Percentiles rank a stretch among this genome's conserved stretches.
Evolutionary conservation across 495 filamentous ascomycete genomes (phyloP).

Genomic region (Clohesyomyces aquaticus): DNA sequence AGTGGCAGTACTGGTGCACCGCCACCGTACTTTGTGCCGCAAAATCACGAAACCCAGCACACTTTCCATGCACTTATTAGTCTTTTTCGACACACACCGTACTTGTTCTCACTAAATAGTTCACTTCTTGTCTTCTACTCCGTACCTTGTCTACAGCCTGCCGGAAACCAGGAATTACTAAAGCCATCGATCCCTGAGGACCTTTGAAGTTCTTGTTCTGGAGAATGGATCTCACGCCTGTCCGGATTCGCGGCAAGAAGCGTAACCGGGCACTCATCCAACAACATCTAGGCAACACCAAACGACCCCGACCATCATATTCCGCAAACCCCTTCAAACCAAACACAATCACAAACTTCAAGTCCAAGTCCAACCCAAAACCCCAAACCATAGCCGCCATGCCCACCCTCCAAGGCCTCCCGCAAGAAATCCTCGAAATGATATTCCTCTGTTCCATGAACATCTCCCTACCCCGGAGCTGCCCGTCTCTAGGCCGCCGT

Average conservation of each 20-base stretch:
- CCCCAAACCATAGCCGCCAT: slow-evolving; percentile 7
- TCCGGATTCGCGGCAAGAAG: slow-evolving; percentile 36
- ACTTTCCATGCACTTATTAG: too few species aligned
- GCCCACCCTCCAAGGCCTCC: slow-evolving; percentile 37
- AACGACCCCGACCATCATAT: not conserved
- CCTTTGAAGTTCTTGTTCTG: not conserved
- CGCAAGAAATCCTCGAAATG: slow-evolving; percentile 35
- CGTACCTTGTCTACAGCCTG: too few species aligned
- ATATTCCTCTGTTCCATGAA: slow-evolving; percentile 40
- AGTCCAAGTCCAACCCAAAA: not conserved
- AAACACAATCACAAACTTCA: not conserved
- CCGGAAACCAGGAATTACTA: not conserved
- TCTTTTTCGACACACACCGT: too few species aligned
- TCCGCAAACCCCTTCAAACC: not conserved
- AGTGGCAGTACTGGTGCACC: too few species aligned
- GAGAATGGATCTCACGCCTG: slow-evolving; percentile 34
- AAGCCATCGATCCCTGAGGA: not conserved
- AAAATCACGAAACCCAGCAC: too few species aligned
- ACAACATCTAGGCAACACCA: not conserved
- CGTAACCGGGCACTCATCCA: slow-evolving; percentile 10
- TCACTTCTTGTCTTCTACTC: too few species aligned
- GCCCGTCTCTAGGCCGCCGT: slow-evolving; percentile 22
- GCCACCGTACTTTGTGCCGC: too few species aligned
- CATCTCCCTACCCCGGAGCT: slow-evolving; percentile 31
- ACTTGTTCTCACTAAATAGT: too few species aligned